Evolutionary conservation across 2,329 filamentous ascomycete species (phyloP), one percentile per base, ranked within the genome.

Genomic region (Davidsoniella virescens): DNA sequence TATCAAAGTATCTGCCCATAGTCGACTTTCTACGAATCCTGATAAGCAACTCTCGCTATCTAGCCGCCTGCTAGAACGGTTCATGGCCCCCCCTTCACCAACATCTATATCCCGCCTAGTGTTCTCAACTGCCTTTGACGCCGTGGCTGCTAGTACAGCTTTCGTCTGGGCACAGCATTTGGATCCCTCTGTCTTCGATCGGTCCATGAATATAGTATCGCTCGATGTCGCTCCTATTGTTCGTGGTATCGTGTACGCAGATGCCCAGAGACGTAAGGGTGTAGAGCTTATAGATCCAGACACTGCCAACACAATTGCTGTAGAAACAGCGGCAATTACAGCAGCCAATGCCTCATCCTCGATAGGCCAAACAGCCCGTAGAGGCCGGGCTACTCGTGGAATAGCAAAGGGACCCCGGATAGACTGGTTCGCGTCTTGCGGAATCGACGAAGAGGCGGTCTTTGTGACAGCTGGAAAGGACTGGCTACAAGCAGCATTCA

Each of bases 201-300:
- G 84, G 41, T 78, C 78, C 0, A 67, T 83, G 57, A 62, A 64
- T 0, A 68, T 80, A 17, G 76, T 94, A 29, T 72, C 76, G 0
- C 67, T 81, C 10, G 92, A 98, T 55, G 70, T 96, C 2, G 88
- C 87, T 0, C 92, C 93, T 0, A 96, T 86, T 62, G 76, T 96
- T n/a, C 83, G 93, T 9, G 72, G 74, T 37, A 96, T 98, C 53
- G 79, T 90, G 2, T 71, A 79, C 0, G 84, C 82, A 59, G 90
- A 96, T 57, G 67, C 78, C 17, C 71, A 70, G 1, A 72, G 92
- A 1, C 82, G 87, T 58, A 33, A 33, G 26, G 26, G 26, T 12
- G 10, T 33, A 33, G 26, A 33, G 26, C 26, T 33, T 33, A 33
- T 33, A 33, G 26, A 33, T 33, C 6, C 26, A 8, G 26, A 33